phyloP scores from a whole-genome alignment of 306 rosid genomes.

The Vachellia collinsii region DNA sequence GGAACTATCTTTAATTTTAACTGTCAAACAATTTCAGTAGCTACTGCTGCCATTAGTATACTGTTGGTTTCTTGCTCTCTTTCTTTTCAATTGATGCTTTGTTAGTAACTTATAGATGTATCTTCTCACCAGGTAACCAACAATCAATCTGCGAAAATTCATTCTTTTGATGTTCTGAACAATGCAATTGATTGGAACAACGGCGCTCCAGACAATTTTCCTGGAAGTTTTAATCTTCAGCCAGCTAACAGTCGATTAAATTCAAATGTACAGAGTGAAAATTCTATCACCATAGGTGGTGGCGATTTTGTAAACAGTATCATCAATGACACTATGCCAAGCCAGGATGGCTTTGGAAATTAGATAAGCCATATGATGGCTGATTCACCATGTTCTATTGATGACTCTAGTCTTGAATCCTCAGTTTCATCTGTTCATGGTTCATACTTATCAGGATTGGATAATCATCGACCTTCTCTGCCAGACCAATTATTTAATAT shows the following conservation, averaged over 20 bases:
- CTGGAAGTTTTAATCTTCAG: constrained; percentile 44
- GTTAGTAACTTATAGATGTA: constrained; percentile 8
- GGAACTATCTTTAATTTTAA: background rate
- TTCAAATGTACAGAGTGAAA: constrained; percentile 46
- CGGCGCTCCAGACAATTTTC: constrained; percentile 43
- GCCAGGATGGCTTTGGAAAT: constrained; percentile 90
- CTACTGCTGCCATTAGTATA: background rate
- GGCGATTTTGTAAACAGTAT: constrained; percentile 42
- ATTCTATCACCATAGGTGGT: constrained; percentile 40
- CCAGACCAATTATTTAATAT: constrained; percentile 74
- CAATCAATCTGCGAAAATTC: constrained; percentile 45
- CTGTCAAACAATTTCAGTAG: background rate
- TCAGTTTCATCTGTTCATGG: constrained; percentile 54
- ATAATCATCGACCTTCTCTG: constrained; percentile 57
- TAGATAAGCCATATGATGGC: constrained; percentile 67
- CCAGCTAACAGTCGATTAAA: constrained; percentile 46
- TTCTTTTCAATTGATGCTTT: constrained; percentile 10
- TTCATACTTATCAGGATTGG: constrained; percentile 44
- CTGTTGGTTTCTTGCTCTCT: background rate
- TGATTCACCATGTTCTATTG: constrained; percentile 62
- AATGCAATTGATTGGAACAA: constrained; percentile 45
- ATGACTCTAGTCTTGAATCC: constrained; percentile 58
- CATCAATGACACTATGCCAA: constrained; percentile 59
- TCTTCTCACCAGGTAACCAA: constrained; percentile 56
- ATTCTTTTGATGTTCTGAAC: constrained; percentile 49